Percentiles rank a stretch among this genome's conserved stretches.
These are phyloP conservation scores for Diaporthe humulicola DNA, from an alignment of 2,329 filamentous ascomycete species.

Conservation along the genomic window DNA sequence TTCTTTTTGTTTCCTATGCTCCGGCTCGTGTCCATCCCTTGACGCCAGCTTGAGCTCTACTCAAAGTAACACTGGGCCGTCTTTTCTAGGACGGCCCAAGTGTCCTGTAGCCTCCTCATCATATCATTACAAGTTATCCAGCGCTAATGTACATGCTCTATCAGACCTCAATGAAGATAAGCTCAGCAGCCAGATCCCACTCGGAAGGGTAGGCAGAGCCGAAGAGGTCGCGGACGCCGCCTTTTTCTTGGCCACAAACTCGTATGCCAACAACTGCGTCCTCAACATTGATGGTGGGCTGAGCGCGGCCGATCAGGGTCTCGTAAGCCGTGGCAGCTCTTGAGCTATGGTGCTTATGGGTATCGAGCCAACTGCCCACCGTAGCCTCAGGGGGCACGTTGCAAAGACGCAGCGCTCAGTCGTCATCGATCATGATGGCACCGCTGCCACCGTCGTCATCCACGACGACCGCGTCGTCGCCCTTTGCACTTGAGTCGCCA, in stretches of 20 bases:
- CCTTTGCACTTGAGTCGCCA: slow-evolving; percentile 47
- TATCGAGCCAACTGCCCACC: not conserved
- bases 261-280: slow-evolving; percentile 89
- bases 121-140: slow-evolving; percentile 30
- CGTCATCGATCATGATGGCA: slow-evolving; percentile 77
- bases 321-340: not conserved
- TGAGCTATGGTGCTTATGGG: not conserved
- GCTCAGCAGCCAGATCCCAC: slow-evolving; percentile 69
- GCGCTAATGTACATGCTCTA: slow-evolving; percentile 36
- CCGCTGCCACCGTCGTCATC: slow-evolving; percentile 66
- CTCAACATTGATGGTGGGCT: slow-evolving; percentile 89
- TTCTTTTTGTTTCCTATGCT: slow-evolving; percentile 24
- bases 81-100: slow-evolving; percentile 24
- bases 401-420: slow-evolving; percentile 53
- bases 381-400: not conserved
- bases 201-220: slow-evolving; percentile 74
- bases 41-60: slow-evolving; percentile 2
- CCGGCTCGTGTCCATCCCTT: slow-evolving; percentile 2
- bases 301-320: slow-evolving; percentile 64
- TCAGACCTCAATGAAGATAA: slow-evolving; percentile 52
- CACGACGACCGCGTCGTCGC: slow-evolving; percentile 63
- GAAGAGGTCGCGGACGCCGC: slow-evolving; percentile 87
- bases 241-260: slow-evolving; percentile 80
- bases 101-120: slow-evolving; percentile 17
- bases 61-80: not conserved